Percentiles rank a stretch among this genome's conserved stretches.
Conservation (phyloP, 129 eudicot species). For the sunflower (Helianthus annuus) region DNA sequence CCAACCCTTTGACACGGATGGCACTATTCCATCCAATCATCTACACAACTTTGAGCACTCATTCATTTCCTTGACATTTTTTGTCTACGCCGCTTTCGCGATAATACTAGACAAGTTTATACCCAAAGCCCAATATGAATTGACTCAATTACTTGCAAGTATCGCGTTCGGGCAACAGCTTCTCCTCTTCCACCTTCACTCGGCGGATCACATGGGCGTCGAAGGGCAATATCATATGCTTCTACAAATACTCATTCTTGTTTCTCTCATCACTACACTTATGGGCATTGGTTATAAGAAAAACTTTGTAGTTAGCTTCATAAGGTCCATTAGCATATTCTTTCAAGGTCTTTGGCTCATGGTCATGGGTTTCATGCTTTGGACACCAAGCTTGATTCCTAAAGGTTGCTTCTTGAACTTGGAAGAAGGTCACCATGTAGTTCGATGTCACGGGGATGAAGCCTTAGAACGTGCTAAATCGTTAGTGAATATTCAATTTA, state of each 20-base stretch:
- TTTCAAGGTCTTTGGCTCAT: slow-evolving; percentile 88
- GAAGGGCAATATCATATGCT: slow-evolving; percentile 96
- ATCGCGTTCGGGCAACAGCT: slow-evolving; percentile 82
- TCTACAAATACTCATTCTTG: slow-evolving; percentile 55
- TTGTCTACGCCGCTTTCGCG: slow-evolving; percentile 60
- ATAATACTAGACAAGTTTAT: slow-evolving; percentile 57
- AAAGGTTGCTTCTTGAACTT: slow-evolving; percentile 80
- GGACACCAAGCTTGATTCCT: slow-evolving; percentile 72
- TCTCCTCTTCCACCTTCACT: slow-evolving; percentile 89
- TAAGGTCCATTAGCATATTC: slow-evolving; percentile 69
- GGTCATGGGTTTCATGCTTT: slow-evolving; percentile 87
- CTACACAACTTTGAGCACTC: slow-evolving; percentile 95
- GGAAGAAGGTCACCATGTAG: slow-evolving; percentile 84
- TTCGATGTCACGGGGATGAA: slow-evolving; percentile 59
- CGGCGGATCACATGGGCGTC: slow-evolving; percentile 93
- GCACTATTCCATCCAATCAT: slow-evolving; percentile 82
- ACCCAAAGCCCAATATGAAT: slow-evolving; percentile 43
- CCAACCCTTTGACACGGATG: slow-evolving; percentile 74
- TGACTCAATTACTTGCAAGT: slow-evolving; percentile 55
- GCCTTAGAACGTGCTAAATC: slow-evolving; percentile 79
- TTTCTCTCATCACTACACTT: slow-evolving; percentile 59
- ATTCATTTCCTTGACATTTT: slow-evolving; percentile 58
- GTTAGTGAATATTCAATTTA: slow-evolving; percentile 74
- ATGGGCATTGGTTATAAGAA: slow-evolving; percentile 50
- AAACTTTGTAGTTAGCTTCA: slow-evolving; percentile 56